Evolutionary conservation across 106 monocot species (phyloP).

Genomic region (Dendrobium nobile): DNA sequence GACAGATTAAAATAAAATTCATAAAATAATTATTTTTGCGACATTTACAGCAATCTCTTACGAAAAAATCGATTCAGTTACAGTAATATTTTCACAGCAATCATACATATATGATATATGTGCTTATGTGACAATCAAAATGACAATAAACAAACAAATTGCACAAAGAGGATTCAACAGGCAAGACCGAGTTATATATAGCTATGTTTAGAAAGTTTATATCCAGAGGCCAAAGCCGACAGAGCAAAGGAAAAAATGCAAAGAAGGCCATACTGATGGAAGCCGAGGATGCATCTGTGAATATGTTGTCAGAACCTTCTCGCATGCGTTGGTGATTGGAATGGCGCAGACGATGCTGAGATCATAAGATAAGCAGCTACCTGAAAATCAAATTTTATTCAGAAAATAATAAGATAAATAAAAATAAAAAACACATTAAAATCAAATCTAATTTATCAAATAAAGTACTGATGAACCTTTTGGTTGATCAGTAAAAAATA

Average conservation of each 20-base stretch:
- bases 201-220: conserved; percentile 61
- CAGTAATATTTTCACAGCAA: no score
- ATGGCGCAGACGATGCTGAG: conserved; percentile 73
- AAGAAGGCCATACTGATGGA: conserved; percentile 87
- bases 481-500: no score
- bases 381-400: conserved; percentile 8
- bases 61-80: no score
- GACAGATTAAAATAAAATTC: no score
- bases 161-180: background rate
- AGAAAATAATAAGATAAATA: background rate
- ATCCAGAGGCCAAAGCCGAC: conserved; percentile 60
- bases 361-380: conserved; percentile 66
- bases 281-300: conserved; percentile 65
- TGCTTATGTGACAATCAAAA: background rate
- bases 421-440: no score
- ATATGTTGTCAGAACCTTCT: conserved; percentile 48
- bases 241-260: conserved; percentile 47
- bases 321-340: conserved; percentile 75
- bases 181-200: conserved; percentile 25
- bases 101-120: background rate
- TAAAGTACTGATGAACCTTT: no score
- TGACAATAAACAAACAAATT: background rate
- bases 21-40: no score
- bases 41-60: no score
- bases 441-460: no score